Conservation (phyloP, 257 asterid genomes). For the Solanum tarijense region DNA sequence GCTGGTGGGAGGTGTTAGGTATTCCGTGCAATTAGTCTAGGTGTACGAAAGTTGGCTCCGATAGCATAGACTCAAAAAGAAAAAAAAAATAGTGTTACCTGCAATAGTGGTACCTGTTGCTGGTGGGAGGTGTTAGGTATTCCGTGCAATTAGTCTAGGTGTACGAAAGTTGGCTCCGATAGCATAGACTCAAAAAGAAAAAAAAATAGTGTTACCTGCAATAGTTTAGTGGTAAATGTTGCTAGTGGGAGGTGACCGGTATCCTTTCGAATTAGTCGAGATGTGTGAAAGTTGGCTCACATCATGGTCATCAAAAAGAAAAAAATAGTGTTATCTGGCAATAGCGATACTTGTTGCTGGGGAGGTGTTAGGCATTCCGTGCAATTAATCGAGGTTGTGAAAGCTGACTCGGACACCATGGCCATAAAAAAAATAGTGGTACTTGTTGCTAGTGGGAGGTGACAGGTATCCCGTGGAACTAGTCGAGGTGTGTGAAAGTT, state of each 20-base stretch:
- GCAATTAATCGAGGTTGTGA: not conserved
- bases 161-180: rapidly evolving
- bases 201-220: not conserved
- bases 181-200: too few species aligned
- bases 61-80: too few species aligned
- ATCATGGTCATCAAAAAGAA: too few species aligned
- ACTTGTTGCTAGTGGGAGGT: not conserved
- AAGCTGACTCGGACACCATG: not conserved
- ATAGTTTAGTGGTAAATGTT: too few species aligned
- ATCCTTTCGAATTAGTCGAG: not conserved
- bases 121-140: too few species aligned
- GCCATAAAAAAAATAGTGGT: not conserved
- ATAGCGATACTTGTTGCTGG: not conserved
- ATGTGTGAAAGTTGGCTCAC: not conserved
- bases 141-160: too few species aligned
- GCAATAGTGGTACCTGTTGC: too few species aligned
- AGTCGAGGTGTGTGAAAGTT: not conserved
- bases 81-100: not conserved
- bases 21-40: too few species aligned
- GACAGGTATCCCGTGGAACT: not conserved
- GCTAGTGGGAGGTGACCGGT: too few species aligned
- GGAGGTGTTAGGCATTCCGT: not conserved
- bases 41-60: rapidly evolving
- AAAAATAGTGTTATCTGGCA: not conserved
- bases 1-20: too few species aligned